Evolutionary conservation across 2,329 filamentous ascomycete genomes (phyloP).

Genomic region (Metarhizium rileyi): DNA sequence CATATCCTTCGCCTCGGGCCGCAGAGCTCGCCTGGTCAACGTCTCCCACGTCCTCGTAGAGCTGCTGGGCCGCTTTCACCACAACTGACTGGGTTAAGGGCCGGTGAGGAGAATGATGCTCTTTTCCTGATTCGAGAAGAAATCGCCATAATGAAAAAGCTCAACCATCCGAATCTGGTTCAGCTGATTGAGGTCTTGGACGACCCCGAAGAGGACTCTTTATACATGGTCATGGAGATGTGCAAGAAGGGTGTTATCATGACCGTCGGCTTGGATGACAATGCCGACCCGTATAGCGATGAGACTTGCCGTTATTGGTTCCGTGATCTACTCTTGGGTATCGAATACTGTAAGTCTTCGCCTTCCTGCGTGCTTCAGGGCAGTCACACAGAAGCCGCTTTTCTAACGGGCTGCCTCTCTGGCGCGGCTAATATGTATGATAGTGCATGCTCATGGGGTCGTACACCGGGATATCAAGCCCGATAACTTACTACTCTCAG

Average conservation of each 20-base stretch:
- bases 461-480: constrained; percentile 97
- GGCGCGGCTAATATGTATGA: constrained; percentile 7
- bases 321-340: constrained; percentile 84
- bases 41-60: constrained; percentile 12
- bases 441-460: constrained; percentile 87
- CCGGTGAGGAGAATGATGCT: constrained; percentile 56
- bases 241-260: constrained; percentile 97
- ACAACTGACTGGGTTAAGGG: constrained; percentile 17
- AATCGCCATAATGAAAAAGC: constrained; percentile 98
- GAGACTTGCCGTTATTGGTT: constrained; percentile 88
- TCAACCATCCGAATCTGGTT: constrained; percentile 91
- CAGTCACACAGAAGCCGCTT: neutral
- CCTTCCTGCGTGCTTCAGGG: neutral
- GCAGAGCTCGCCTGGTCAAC: constrained; percentile 20
- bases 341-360: constrained; percentile 70
- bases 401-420: neutral
- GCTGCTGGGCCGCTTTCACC: constrained; percentile 14
- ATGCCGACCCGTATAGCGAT: constrained; percentile 69
- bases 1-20: constrained; percentile 59
- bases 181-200: constrained; percentile 89
- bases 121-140: constrained; percentile 88
- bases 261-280: constrained; percentile 83
- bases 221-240: constrained; percentile 99
- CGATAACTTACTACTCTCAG: constrained; percentile 84
- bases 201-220: constrained; percentile 86